A percentile compares a stretch with the other conserved stretches of the same genome.
phyloP scores from a whole-genome alignment of 2,329 filamentous ascomycete species.

The Ophiostoma sp. region DNA sequence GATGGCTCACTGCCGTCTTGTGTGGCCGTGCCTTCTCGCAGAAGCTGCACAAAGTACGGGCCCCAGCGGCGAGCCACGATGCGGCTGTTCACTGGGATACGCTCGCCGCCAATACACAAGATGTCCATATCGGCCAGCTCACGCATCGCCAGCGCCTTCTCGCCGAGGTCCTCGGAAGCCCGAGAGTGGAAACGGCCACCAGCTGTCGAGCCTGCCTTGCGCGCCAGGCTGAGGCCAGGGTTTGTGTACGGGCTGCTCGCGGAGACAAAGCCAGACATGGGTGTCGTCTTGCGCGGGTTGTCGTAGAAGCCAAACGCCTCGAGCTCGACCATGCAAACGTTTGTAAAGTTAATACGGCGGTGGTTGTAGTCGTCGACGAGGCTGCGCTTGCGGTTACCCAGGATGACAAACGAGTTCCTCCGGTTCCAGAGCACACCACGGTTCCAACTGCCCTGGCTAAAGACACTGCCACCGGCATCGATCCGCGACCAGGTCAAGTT shows the following conservation, averaged over 20 bases:
- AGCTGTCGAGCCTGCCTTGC: constrained; percentile 64
- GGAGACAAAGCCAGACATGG: constrained; percentile 81
- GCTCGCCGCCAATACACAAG: constrained; percentile 83
- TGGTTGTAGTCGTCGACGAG: constrained; percentile 98
- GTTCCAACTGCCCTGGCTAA: constrained; percentile 98
- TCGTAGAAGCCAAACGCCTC: constrained; percentile 98
- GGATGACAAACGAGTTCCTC: constrained; percentile 90
- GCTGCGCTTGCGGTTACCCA: constrained; percentile 90
- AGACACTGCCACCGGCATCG: constrained; percentile 89
- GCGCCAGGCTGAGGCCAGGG: constrained; percentile 56
- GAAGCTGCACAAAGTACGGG: constrained; percentile 88
- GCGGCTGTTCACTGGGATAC: constrained; percentile 90
- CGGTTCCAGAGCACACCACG: constrained; percentile 90
- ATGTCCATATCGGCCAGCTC: constrained; percentile 97
- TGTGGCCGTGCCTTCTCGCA: constrained; percentile 75
- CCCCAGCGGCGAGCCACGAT: constrained; percentile 89
- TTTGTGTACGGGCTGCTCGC: constrained; percentile 70
- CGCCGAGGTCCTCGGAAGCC: constrained; percentile 82
- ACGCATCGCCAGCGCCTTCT: constrained; percentile 73
- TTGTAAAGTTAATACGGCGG: constrained; percentile 93
- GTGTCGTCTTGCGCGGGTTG: constrained; percentile 77
- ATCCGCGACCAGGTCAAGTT: constrained; percentile 93
- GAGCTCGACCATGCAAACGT: constrained; percentile 94
- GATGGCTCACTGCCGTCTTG: constrained; percentile 72
- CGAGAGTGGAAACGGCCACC: constrained; percentile 75